phyloP scores from a whole-genome alignment of 495 filamentous ascomycete species.

The Penicillium dipodomyicola region DNA sequence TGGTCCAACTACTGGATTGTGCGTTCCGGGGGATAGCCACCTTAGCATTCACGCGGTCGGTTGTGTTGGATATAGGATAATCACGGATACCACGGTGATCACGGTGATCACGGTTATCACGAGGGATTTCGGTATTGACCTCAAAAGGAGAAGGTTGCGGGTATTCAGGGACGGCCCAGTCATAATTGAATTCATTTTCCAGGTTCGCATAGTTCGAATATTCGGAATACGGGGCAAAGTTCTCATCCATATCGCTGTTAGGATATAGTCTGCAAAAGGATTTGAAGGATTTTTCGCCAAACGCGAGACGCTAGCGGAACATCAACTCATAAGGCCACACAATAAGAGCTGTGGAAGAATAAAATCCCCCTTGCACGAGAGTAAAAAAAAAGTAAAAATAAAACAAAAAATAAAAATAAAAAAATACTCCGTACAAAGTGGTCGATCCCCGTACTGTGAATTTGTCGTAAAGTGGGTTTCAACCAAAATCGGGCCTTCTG shows the following conservation, averaged over 20 bases:
- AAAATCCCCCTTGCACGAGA: background rate
- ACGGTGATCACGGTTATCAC: conserved; percentile 13
- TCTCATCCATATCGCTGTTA: conserved; percentile 29
- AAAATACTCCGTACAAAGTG: conserved; percentile 2
- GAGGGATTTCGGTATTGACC: conserved; percentile 20
- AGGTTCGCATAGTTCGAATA: conserved; percentile 14
- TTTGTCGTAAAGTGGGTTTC: conserved; percentile 13
- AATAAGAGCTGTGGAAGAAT: background rate
- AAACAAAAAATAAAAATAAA: too few relatives aligned
- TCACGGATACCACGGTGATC: conserved; percentile 11
- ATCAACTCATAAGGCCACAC: background rate
- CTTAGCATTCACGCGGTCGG: conserved; percentile 32
- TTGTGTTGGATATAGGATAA: conserved; percentile 12
- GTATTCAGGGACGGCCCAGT: conserved; percentile 22
- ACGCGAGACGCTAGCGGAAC: conserved; percentile 12
- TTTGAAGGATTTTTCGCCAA: background rate
- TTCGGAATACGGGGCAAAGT: conserved; percentile 22
- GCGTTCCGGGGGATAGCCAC: conserved; percentile 40
- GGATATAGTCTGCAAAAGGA: background rate
- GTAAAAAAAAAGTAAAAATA: conserved; percentile 3
- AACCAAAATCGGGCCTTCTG: conserved; percentile 25
- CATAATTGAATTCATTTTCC: conserved; percentile 25
- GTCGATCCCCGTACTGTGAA: background rate
- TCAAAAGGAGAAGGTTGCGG: conserved; percentile 15
- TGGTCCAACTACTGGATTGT: conserved; percentile 28